These are phyloP conservation scores for Suhomyces chickasaworum DNA, from an alignment of 1,139 yeast genomes.

Conservation along the genomic window DNA sequence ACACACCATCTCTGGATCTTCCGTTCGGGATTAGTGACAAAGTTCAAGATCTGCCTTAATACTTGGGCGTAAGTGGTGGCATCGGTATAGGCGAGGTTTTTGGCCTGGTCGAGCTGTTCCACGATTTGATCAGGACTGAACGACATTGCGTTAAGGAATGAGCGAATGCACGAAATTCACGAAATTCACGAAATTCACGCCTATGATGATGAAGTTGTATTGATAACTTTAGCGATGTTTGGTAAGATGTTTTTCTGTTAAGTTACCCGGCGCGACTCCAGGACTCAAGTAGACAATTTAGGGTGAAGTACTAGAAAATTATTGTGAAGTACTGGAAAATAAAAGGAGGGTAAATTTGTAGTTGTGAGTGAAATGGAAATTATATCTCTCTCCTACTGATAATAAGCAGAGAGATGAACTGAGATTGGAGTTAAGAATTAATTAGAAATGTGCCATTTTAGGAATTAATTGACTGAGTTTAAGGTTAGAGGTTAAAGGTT, in stretches of 20 bases:
- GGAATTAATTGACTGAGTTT: no score
- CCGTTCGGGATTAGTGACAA: constrained; percentile 37
- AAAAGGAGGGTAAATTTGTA: no score
- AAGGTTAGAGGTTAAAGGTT: no score
- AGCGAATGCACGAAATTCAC: not conserved
- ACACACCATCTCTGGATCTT: constrained; percentile 51
- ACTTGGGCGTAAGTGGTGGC: constrained; percentile 55
- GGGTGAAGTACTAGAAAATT: not conserved
- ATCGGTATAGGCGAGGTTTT: constrained; percentile 47
- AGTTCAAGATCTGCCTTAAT: constrained; percentile 51
- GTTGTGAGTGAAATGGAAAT: no score
- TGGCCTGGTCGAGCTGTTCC: constrained; percentile 54
- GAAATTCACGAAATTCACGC: not conserved
- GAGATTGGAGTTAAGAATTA: no score
- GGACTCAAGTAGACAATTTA: not conserved
- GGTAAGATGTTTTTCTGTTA: constrained; percentile 3
- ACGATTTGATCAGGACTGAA: constrained; percentile 24
- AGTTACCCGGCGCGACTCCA: constrained; percentile 11
- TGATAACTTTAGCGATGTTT: constrained; percentile 2
- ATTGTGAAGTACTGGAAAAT: no score
- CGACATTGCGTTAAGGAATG: constrained; percentile 11
- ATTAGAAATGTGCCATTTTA: no score
- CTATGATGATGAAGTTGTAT: constrained; percentile 2
- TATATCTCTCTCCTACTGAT: no score
- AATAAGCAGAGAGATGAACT: no score